Evolutionary conservation across 2,329 filamentous ascomycete genomes (phyloP).

Genomic region (Colletotrichum tanaceti): DNA sequence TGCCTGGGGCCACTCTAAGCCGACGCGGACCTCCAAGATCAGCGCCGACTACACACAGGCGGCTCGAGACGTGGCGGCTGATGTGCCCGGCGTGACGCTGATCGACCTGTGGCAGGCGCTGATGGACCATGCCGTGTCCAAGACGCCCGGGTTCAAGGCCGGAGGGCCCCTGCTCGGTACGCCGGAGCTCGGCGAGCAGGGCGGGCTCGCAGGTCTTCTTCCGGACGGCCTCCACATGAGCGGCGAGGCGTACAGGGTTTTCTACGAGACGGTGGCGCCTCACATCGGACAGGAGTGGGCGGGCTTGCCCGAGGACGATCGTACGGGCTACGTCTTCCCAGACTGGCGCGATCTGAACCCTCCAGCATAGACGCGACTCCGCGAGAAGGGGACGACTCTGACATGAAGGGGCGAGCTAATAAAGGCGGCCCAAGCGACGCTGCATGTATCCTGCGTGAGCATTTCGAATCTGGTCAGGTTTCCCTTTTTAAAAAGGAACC

Average conservation of each 20-base stretch:
- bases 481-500: too few relatives aligned
- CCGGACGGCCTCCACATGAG: constrained; percentile 70
- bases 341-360: constrained; percentile 56
- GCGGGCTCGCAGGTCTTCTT: constrained; percentile 64
- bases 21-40: constrained; percentile 59
- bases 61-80: constrained; percentile 75
- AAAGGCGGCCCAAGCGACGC: constrained; percentile 19
- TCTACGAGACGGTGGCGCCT: constrained; percentile 61
- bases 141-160: constrained; percentile 66
- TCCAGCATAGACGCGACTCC: constrained; percentile 23
- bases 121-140: constrained; percentile 75
- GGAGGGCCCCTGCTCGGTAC: constrained; percentile 62
- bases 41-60: constrained; percentile 68
- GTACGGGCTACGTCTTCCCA: constrained; percentile 58
- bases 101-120: constrained; percentile 85
- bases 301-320: constrained; percentile 50
- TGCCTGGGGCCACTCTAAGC: constrained; percentile 55
- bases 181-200: constrained; percentile 60
- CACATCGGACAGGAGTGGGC: constrained; percentile 61
- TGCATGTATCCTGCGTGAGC: constrained; percentile 15
- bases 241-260: constrained; percentile 63
- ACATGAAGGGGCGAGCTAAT: constrained; percentile 1
- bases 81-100: constrained; percentile 74
- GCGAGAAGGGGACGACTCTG: neutral
- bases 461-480: too few relatives aligned